These are phyloP conservation scores for Apiospora koreana DNA, from an alignment of 2,329 filamentous ascomycete genomes.

Conservation along the genomic window DNA sequence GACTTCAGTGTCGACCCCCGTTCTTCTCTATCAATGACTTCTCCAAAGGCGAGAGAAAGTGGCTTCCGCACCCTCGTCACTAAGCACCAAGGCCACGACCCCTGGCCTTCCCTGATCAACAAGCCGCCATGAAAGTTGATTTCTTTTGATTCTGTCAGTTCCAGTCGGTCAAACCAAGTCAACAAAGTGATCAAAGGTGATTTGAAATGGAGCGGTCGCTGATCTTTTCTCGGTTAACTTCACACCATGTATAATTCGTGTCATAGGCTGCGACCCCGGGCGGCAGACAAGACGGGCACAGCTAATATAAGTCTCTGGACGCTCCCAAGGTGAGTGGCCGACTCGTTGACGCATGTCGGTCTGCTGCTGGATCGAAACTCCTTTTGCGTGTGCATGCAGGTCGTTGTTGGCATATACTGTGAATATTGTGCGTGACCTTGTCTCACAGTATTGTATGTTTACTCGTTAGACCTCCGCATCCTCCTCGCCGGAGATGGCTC, in stretches of 20 bases:
- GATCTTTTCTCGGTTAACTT: not conserved
- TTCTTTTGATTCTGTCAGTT: not conserved
- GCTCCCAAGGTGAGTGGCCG: not conserved
- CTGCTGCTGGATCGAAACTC: not conserved
- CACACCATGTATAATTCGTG: not conserved
- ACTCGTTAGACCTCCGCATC: not conserved
- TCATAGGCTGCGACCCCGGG: not conserved
- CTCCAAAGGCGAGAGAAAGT: not conserved
- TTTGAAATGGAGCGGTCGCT: not conserved
- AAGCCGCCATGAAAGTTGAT: not conserved
- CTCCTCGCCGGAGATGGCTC: not conserved
- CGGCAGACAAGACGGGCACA: not conserved
- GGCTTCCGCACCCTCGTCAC: not conserved
- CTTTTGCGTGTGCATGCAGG: not conserved
- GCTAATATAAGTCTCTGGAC: not conserved
- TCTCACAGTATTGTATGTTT: not conserved
- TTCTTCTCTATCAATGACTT: not conserved
- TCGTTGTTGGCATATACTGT: not conserved
- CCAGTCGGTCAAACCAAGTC: not conserved
- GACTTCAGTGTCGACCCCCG: not conserved
- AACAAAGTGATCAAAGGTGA: not conserved
- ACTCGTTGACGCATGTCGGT: not conserved
- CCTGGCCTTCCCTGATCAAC: not conserved
- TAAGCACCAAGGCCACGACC: not conserved
- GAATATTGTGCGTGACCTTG: not conserved